Conservation (phyloP, 345 rosid genomes). For the Pistacia integerrima region DNA sequence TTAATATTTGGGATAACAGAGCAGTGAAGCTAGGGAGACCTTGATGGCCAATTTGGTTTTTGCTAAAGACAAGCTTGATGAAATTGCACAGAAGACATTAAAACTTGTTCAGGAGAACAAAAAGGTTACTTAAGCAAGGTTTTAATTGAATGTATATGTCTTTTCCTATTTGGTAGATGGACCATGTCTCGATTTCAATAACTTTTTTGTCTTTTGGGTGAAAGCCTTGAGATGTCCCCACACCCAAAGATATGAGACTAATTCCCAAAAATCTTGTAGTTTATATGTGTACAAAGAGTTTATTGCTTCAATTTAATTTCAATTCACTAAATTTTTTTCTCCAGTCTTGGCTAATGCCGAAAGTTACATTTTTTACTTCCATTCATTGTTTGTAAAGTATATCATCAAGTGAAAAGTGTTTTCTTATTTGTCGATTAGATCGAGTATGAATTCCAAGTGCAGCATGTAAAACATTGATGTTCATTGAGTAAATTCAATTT, state of each 20-base stretch:
- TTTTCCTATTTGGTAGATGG: neutral
- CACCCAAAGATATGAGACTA: too few relatives aligned
- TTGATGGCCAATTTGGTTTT: too few relatives aligned
- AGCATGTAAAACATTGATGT: neutral
- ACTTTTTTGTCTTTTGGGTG: too few relatives aligned
- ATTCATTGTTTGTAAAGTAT: neutral
- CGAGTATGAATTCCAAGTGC: neutral
- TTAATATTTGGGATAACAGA: too few relatives aligned
- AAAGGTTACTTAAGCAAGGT: too few relatives aligned
- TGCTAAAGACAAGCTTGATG: too few relatives aligned
- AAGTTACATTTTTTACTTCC: slow-evolving; percentile 7
- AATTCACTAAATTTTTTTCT: neutral
- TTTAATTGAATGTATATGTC: neutral
- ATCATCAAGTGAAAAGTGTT: neutral
- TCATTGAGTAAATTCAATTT: neutral
- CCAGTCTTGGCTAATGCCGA: neutral
- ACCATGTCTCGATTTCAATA: neutral
- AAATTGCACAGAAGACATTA: too few relatives aligned
- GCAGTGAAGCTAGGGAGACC: too few relatives aligned
- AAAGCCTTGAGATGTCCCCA: too few relatives aligned
- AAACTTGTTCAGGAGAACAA: too few relatives aligned
- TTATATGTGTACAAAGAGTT: neutral
- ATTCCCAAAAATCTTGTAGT: too few relatives aligned
- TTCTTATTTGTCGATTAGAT: neutral
- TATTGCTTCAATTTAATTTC: neutral